phyloP scores from a whole-genome alignment of 176 grass and related monocot species.

The Tuctoria greenei region DNA sequence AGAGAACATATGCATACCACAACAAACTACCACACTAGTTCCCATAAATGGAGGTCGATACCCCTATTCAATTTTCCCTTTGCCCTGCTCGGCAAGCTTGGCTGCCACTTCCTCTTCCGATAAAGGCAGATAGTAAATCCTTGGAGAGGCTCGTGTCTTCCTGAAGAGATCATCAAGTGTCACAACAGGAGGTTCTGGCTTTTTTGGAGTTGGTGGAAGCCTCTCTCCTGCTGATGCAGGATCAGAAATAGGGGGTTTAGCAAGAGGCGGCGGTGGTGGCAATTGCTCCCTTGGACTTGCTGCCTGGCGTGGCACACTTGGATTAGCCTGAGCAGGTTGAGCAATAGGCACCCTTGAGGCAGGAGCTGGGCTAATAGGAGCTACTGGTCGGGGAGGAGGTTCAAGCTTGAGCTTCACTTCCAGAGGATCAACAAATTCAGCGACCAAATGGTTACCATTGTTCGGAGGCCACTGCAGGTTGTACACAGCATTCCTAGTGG shows the following conservation, averaged over 20 bases:
- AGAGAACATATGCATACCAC: conserved; percentile 18
- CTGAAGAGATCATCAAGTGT: conserved; percentile 96
- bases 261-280: conserved; percentile 51
- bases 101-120: conserved; percentile 82
- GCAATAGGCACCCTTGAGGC: conserved; percentile 30
- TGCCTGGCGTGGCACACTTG: conserved; percentile 39
- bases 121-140: conserved; percentile 95
- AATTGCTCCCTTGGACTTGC: conserved; percentile 57
- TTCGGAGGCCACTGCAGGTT: conserved; percentile 83
- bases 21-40: background rate
- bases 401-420: conserved; percentile 65
- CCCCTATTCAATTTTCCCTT: conserved; percentile 46
- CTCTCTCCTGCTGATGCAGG: conserved; percentile 35
- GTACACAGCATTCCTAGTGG: conserved; percentile 74
- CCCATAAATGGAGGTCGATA: background rate
- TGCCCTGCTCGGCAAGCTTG: conserved; percentile 64
- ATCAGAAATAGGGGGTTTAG: conserved; percentile 37
- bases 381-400: conserved; percentile 36
- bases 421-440: conserved; percentile 75
- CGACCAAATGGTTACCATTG: conserved; percentile 56
- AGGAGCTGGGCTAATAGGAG: conserved; percentile 33
- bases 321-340: conserved; percentile 54
- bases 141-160: conserved; percentile 81
- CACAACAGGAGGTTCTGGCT: conserved; percentile 73
- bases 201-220: conserved; percentile 70